phyloP scores from a whole-genome alignment of 495 filamentous ascomycete genomes.

The Hypoxylon trugodes region DNA sequence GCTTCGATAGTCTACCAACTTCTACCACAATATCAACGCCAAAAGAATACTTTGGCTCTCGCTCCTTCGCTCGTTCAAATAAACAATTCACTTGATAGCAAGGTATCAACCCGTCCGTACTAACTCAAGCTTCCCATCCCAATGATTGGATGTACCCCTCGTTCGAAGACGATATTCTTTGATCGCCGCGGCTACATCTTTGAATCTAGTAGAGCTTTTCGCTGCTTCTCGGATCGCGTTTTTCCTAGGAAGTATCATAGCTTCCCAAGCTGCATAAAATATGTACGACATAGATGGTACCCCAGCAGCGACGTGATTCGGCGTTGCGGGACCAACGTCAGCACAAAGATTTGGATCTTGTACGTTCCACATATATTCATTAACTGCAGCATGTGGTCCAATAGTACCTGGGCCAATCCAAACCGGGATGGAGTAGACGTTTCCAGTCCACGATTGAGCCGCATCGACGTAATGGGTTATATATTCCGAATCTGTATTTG shows the following conservation, averaged over 20 bases:
- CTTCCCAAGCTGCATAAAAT: constrained; percentile 53
- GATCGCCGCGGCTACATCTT: constrained; percentile 50
- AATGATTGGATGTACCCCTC: constrained; percentile 38
- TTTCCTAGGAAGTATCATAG: constrained; percentile 40
- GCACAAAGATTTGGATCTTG: constrained; percentile 36
- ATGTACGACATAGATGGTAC: constrained; percentile 48
- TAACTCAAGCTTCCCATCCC: constrained; percentile 43
- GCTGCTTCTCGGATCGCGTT: constrained; percentile 30
- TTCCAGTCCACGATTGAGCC: constrained; percentile 36
- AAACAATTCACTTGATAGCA: too few relatives aligned
- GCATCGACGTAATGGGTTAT: constrained; percentile 26
- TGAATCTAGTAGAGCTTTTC: constrained; percentile 40
- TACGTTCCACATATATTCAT: constrained; percentile 51
- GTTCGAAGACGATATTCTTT: constrained; percentile 48
- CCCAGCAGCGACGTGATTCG: constrained; percentile 52
- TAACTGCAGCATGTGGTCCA: constrained; percentile 41
- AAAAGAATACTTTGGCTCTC: too few relatives aligned
- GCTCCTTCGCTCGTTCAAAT: too few relatives aligned
- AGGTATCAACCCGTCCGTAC: constrained; percentile 21
- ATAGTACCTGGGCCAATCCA: constrained; percentile 49
- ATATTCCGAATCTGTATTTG: constrained; percentile 33
- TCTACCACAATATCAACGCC: too few relatives aligned
- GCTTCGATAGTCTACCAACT: too few relatives aligned
- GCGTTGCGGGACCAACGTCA: constrained; percentile 47
- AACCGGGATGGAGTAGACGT: constrained; percentile 41